Percentiles rank a stretch among this genome's conserved stretches.
These are phyloP conservation scores for Sarocladium kiliense DNA, from an alignment of 2,329 filamentous ascomycete genomes.

Conservation along the genomic window DNA sequence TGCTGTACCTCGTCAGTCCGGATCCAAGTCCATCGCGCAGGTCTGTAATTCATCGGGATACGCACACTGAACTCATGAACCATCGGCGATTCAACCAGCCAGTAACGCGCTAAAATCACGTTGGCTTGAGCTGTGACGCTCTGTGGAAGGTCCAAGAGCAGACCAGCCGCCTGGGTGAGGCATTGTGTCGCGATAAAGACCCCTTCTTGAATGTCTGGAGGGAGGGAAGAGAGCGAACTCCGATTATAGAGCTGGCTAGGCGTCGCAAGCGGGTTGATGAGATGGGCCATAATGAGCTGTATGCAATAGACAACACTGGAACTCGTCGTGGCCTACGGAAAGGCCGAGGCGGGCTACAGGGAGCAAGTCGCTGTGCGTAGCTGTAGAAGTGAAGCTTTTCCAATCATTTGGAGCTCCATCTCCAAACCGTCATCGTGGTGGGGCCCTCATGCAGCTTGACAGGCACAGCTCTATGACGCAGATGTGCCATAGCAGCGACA, in stretches of 20 bases:
- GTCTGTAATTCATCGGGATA: neutral
- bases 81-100: constrained; percentile 56
- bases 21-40: neutral
- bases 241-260: constrained; percentile 61
- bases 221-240: constrained; percentile 51
- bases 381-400: too few species aligned
- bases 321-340: too few species aligned
- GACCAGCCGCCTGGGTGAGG: constrained; percentile 71
- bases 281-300: constrained; percentile 44
- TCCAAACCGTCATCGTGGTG: too few species aligned
- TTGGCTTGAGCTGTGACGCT: constrained; percentile 82
- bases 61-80: constrained; percentile 52
- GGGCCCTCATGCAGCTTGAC: too few species aligned
- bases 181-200: constrained; percentile 67
- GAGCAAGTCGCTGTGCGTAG: too few species aligned
- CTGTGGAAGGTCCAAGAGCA: constrained; percentile 79
- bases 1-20: constrained; percentile 46
- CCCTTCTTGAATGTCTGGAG: constrained; percentile 64
- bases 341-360: too few species aligned
- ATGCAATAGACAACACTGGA: too few species aligned
- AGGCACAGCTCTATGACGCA: too few species aligned
- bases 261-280: constrained; percentile 69
- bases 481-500: too few species aligned
- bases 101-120: constrained; percentile 76
- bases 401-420: too few species aligned